These are phyloP conservation scores for Effrenium voratum DNA, from an alignment of 73 alveolate genomes.

Conservation along the genomic window DNA sequence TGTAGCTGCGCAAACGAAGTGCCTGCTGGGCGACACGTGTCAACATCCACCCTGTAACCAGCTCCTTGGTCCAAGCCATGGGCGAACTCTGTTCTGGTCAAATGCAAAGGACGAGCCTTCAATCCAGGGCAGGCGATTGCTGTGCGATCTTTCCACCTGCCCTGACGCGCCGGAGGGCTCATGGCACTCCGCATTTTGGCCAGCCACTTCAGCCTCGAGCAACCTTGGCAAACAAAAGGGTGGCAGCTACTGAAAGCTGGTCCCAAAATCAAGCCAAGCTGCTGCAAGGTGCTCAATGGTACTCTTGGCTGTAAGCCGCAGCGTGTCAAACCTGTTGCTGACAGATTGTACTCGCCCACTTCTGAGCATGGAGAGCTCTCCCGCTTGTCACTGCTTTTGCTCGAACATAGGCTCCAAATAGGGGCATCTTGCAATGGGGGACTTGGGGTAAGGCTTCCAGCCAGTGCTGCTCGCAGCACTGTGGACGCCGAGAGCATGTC, in stretches of 20 bases:
- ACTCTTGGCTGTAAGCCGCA: neutral
- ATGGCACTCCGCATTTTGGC: conserved; percentile 15
- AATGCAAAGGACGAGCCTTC: too few relatives aligned
- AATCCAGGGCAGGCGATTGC: conserved; percentile 54
- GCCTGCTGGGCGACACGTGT: too few relatives aligned
- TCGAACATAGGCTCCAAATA: conserved; percentile 41
- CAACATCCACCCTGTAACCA: too few relatives aligned
- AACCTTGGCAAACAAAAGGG: neutral
- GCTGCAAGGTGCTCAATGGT: conserved; percentile 59
- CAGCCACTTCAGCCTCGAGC: conserved; percentile 50
- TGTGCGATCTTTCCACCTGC: too few relatives aligned
- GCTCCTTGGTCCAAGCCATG: too few relatives aligned
- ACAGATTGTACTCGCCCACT: neutral
- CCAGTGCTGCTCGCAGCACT: conserved; percentile 40
- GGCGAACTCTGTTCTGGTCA: too few relatives aligned
- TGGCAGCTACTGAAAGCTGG: neutral
- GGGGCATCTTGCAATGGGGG: neutral
- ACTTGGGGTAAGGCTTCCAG: conserved; percentile 15
- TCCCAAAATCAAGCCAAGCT: neutral
- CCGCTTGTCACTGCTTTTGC: neutral
- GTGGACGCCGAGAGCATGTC: conserved; percentile 56
- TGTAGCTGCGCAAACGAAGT: too few relatives aligned
- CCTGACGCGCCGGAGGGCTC: too few relatives aligned
- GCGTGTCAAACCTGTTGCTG: conserved; percentile 3
- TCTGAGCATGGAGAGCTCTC: neutral